These are phyloP conservation scores for Luffa aegyptiaca DNA, from an alignment of 306 rosid genomes.

Conservation along the genomic window DNA sequence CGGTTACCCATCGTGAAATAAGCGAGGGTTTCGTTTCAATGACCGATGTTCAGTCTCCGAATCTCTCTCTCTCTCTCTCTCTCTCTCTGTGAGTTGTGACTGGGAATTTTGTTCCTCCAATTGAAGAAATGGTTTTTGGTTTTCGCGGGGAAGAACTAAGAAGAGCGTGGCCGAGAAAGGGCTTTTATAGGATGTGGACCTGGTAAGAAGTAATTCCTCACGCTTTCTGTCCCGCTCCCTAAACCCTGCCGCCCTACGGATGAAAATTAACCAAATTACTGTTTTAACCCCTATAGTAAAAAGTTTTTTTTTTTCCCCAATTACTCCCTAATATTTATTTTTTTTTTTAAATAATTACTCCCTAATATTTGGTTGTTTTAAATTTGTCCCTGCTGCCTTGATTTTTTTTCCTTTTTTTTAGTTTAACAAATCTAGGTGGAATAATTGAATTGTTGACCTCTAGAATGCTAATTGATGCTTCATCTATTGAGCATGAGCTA, in stretches of 20 bases:
- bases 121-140: background rate
- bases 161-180: background rate
- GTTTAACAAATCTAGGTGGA: too few relatives aligned
- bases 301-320: background rate
- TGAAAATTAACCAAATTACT: background rate
- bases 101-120: background rate
- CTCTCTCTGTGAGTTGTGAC: background rate
- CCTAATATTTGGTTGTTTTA: too few relatives aligned
- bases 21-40: background rate
- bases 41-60: background rate
- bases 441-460: too few relatives aligned
- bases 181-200: background rate
- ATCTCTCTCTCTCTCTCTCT: background rate
- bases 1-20: constrained; percentile 50
- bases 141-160: constrained; percentile 1
- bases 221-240: background rate
- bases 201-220: background rate
- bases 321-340: too few relatives aligned
- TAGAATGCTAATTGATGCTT: too few relatives aligned
- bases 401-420: too few relatives aligned
- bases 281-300: background rate
- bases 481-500: too few relatives aligned
- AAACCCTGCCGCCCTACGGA: background rate
- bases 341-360: too few relatives aligned
- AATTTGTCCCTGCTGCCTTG: too few relatives aligned